Conservation (phyloP, 1,284 basidiomycete species). For the Boletus sp. region DNA sequence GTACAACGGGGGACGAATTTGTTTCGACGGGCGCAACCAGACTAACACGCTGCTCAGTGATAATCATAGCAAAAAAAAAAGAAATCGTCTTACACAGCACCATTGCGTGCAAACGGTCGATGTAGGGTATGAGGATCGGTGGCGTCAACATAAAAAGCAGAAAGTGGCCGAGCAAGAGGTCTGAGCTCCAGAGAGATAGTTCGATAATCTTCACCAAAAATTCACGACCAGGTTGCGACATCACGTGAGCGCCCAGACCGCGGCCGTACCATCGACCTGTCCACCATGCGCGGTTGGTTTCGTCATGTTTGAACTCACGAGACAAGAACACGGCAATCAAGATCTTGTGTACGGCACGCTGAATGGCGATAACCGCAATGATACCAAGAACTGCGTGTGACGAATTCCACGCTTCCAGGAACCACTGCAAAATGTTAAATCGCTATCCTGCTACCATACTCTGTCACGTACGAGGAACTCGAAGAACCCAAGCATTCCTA, state of each 20-base stretch:
- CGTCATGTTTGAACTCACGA: conserved; percentile 96
- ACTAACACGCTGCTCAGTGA: conserved; percentile 41
- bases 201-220: conserved; percentile 86
- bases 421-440: conserved; percentile 62
- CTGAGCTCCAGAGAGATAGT: conserved; percentile 75
- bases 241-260: conserved; percentile 80
- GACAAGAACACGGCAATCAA: conserved; percentile 89
- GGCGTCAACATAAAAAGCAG: conserved; percentile 74
- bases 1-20: conserved; percentile 92
- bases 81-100: conserved; percentile 55
- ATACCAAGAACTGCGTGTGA: conserved; percentile 89
- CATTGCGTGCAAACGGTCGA: conserved; percentile 73
- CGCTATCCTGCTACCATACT: conserved; percentile 3
- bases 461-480: conserved; percentile 78
- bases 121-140: conserved; percentile 69
- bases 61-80: conserved; percentile 12
- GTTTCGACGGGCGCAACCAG: conserved; percentile 83
- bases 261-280: conserved; percentile 95
- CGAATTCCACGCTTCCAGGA: conserved; percentile 89
- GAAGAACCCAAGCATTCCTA: conserved; percentile 90
- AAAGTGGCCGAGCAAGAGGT: conserved; percentile 64
- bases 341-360: conserved; percentile 88
- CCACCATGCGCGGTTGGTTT: conserved; percentile 97
- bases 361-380: conserved; percentile 82
- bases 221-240: conserved; percentile 88